Evolutionary conservation across 2,329 filamentous ascomycete genomes (phyloP).

Genomic region (Mollisia scopiformis): DNA sequence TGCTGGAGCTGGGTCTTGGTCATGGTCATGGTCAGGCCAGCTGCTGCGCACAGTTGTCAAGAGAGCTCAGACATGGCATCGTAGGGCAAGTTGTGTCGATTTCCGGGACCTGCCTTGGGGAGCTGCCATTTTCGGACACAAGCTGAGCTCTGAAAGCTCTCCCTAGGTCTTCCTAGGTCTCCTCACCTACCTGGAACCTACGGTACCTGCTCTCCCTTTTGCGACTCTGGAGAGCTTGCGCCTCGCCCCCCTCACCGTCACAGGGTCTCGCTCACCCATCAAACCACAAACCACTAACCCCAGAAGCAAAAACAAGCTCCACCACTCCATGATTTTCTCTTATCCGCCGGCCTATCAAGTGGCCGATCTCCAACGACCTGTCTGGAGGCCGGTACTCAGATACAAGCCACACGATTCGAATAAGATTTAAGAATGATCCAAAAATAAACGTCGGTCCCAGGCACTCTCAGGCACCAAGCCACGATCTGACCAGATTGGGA

Average conservation of each 20-base stretch:
- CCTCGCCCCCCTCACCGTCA: slow-evolving; percentile 7
- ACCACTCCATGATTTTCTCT: neutral
- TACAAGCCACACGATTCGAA: slow-evolving; percentile 15
- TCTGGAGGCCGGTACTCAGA: slow-evolving; percentile 6
- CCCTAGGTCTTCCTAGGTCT: too few species aligned
- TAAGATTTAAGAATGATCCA: slow-evolving; percentile 13
- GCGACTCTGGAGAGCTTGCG: slow-evolving; percentile 1
- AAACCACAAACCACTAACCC: slow-evolving; percentile 13
- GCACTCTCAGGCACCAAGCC: neutral
- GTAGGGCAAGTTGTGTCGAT: neutral
- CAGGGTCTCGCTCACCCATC: too few species aligned
- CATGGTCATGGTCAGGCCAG: neutral
- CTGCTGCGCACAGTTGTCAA: neutral
- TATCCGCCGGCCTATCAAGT: slow-evolving; percentile 10
- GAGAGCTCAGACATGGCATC: neutral
- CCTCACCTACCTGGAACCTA: too few species aligned
- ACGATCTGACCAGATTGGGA: neutral
- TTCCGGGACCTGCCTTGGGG: neutral
- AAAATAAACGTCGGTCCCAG: neutral
- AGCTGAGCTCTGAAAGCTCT: too few species aligned
- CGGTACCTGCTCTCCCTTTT: neutral
- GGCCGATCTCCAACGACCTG: slow-evolving; percentile 1
- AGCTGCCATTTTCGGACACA: slow-evolving; percentile 1
- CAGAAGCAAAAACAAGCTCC: slow-evolving; percentile 16
- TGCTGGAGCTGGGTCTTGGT: neutral